Percentiles rank a stretch among this genome's conserved stretches.
phyloP scores from a whole-genome alignment of 176 grass and related monocot species.

The Lolium perenne region DNA sequence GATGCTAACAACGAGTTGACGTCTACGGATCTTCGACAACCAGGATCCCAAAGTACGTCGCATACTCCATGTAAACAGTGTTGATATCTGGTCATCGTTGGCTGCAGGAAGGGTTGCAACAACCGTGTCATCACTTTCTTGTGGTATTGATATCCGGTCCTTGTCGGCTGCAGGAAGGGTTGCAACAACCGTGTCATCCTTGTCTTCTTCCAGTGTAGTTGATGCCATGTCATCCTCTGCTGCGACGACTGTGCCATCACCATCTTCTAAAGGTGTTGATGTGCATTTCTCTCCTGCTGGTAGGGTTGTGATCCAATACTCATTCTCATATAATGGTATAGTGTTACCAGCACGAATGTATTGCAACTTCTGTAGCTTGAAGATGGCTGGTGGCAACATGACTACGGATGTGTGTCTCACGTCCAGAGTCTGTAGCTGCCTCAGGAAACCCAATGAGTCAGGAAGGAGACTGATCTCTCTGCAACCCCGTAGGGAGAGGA shows the following conservation, averaged over 20 bases:
- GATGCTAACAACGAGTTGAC: not conserved
- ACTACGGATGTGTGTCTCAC: not conserved
- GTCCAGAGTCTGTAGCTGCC: slow-evolving; percentile 30
- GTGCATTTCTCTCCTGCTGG: too few species aligned
- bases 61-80: not conserved
- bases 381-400: not conserved
- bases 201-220: not conserved
- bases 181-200: too few species aligned
- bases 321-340: not conserved
- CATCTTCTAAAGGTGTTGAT: not conserved
- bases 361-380: not conserved
- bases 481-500: slow-evolving; percentile 17
- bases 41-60: not conserved
- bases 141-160: too few species aligned
- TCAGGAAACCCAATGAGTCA: not conserved
- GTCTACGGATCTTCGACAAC: not conserved
- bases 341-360: not conserved
- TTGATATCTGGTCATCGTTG: not conserved
- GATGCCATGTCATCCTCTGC: too few species aligned
- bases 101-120: not conserved
- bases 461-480: not conserved
- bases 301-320: too few species aligned
- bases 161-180: too few species aligned
- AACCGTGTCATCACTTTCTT: not conserved
- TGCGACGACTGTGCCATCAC: not conserved